These are phyloP conservation scores for Entomortierella beljakovae DNA, from an alignment of 192 early-diverging fungal genomes.

Conservation along the genomic window DNA sequence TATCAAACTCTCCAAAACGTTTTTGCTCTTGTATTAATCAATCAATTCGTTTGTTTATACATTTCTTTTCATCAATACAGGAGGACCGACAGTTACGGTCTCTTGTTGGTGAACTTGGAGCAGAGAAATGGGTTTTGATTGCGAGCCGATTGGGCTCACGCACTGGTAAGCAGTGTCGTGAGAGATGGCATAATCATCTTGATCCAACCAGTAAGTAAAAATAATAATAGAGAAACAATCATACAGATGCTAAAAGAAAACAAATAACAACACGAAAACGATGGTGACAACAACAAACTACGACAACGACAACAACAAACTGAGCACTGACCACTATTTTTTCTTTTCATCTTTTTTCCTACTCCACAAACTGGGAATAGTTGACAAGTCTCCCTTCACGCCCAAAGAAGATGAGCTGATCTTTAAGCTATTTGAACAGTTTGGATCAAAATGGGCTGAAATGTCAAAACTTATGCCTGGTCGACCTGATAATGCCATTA, in stretches of 20 bases:
- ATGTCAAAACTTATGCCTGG: constrained; percentile 57
- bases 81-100: constrained; percentile 46
- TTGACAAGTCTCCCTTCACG: constrained; percentile 52
- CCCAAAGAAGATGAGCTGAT: constrained; percentile 44
- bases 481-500: constrained; percentile 51
- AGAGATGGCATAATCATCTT: constrained; percentile 49
- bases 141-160: constrained; percentile 46
- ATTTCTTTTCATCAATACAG: constrained; percentile 6
- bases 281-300: no score
- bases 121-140: constrained; percentile 52
- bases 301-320: neutral
- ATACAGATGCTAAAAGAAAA: no score
- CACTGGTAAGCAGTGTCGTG: constrained; percentile 52
- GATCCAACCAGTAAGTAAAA: constrained; percentile 40
- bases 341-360: neutral
- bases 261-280: no score
- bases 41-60: neutral
- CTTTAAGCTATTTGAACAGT: constrained; percentile 42
- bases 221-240: neutral
- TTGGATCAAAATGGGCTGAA: constrained; percentile 53
- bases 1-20: no score
- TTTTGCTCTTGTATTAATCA: no score
- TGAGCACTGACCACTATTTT: neutral
- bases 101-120: constrained; percentile 43
- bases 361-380: no score